phyloP scores from a whole-genome alignment of 805 yeast genomes.

The Brettanomyces naardenensis region DNA sequence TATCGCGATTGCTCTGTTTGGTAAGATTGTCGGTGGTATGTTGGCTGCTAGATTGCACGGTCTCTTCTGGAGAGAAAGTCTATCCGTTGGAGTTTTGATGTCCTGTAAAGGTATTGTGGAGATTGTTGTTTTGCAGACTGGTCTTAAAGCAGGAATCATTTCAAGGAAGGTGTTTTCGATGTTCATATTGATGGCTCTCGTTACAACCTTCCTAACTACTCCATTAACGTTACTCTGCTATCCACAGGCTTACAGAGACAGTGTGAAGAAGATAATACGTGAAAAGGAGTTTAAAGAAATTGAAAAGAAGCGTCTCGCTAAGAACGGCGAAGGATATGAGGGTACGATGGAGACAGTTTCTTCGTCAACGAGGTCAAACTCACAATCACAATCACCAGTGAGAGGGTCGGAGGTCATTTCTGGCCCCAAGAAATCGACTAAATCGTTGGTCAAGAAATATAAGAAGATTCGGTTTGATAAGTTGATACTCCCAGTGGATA shows the following conservation, averaged over 20 bases:
- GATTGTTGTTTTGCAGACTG: conserved; percentile 69
- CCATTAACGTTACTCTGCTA: conserved; percentile 59
- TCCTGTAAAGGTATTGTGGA: conserved; percentile 87
- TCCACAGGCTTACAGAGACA: conserved; percentile 53
- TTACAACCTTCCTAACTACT: conserved; percentile 72
- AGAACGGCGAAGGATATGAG: conserved; percentile 4
- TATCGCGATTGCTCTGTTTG: conserved; percentile 56
- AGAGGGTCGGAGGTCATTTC: not conserved
- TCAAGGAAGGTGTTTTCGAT: conserved; percentile 60
- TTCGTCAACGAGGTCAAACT: no score
- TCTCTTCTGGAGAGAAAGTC: conserved; percentile 63
- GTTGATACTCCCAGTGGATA: conserved; percentile 19
- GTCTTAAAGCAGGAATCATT: conserved; percentile 64
- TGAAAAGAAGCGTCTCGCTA: conserved; percentile 6
- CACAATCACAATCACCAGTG: not conserved
- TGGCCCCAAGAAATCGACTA: not conserved
- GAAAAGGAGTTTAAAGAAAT: conserved; percentile 11
- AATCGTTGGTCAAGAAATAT: conserved; percentile 4
- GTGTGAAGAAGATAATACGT: conserved; percentile 28
- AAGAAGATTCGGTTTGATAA: conserved; percentile 15
- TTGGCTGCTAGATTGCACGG: conserved; percentile 56
- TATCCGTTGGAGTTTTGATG: conserved; percentile 75
- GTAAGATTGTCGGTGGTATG: conserved; percentile 62
- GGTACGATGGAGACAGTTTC: not conserved
- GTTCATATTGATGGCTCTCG: conserved; percentile 78